phyloP scores from a whole-genome alignment of 768 basidiomycete genomes.

The Pholiota microspora region DNA sequence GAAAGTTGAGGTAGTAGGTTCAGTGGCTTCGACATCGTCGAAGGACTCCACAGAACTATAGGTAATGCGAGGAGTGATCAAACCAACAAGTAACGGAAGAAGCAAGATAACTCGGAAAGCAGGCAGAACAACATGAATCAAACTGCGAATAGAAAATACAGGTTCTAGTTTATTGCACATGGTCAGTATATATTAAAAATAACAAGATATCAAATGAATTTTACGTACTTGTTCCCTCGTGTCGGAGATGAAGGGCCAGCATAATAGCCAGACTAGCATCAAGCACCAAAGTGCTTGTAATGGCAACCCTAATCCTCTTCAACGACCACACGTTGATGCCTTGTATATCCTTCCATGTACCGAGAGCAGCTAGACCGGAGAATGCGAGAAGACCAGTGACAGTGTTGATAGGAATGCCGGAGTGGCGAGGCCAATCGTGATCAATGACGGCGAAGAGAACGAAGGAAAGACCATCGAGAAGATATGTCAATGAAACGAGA shows the following conservation, averaged over 20 bases:
- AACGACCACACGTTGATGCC: conserved; percentile 68
- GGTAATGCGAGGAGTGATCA: conserved; percentile 61
- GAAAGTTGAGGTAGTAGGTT: conserved; percentile 48
- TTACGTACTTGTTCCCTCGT: conserved; percentile 31
- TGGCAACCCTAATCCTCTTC: conserved; percentile 52
- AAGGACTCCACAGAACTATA: conserved; percentile 53
- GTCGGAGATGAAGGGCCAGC: conserved; percentile 40
- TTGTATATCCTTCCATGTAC: conserved; percentile 76
- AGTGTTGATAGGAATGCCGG: conserved; percentile 67
- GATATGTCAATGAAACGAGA: conserved; percentile 67
- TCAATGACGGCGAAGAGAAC: conserved; percentile 62
- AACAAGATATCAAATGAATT: conserved; percentile 7
- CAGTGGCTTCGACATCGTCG: conserved; percentile 37
- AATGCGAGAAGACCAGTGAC: conserved; percentile 70
- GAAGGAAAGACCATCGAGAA: conserved; percentile 76
- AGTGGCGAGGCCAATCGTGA: conserved; percentile 60
- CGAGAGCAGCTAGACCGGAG: conserved; percentile 68
- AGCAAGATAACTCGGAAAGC: conserved; percentile 66
- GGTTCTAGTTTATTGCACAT: conserved; percentile 18
- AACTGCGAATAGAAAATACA: conserved; percentile 24
- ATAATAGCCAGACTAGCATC: conserved; percentile 63
- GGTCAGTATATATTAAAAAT: conserved; percentile 12
- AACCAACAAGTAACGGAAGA: conserved; percentile 53
- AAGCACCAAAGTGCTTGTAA: conserved; percentile 51
- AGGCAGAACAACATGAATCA: conserved; percentile 49